These are phyloP conservation scores for Arthrobotrys sphaeroides DNA, from an alignment of 2,329 filamentous ascomycete genomes.

Conservation along the genomic window DNA sequence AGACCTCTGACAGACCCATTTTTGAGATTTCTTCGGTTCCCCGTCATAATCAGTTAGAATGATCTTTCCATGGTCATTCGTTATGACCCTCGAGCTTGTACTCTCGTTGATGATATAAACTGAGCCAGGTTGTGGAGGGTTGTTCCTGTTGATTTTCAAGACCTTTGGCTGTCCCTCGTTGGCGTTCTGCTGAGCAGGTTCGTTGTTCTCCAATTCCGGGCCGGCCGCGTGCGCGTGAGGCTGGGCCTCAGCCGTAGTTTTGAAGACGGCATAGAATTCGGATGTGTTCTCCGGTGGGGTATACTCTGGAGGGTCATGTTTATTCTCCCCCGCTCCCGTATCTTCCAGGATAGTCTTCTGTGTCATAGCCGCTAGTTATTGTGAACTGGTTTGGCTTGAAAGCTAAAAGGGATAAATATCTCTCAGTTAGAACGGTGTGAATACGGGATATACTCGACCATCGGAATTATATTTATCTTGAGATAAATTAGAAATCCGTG, in stretches of 20 bases:
- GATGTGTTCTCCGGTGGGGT: not conserved
- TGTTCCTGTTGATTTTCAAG: slow-evolving; percentile 5
- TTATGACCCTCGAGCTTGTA: slow-evolving; percentile 3
- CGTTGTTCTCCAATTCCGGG: not conserved
- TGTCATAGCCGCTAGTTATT: no score
- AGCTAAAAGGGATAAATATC: no score
- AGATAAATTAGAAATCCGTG: no score
- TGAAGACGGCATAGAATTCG: no score
- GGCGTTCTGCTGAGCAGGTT: not conserved
- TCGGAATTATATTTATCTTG: no score
- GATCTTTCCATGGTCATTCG: not conserved
- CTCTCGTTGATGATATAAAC: slow-evolving; percentile 37
- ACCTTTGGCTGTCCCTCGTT: not conserved
- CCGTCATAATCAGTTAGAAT: not conserved
- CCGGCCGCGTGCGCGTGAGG: not conserved
- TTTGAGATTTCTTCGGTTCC: slow-evolving; percentile 26
- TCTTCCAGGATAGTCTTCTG: not conserved
- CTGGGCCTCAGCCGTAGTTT: not conserved
- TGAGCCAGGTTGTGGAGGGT: slow-evolving; percentile 26
- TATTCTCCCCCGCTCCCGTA: not conserved
- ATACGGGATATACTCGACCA: no score
- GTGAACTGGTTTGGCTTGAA: no score
- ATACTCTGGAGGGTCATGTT: not conserved
- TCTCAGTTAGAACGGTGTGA: no score
- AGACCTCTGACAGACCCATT: slow-evolving; percentile 23